These are phyloP conservation scores for Ilyonectria mors-panacis DNA, from an alignment of 2,329 filamentous ascomycete species.

Conservation along the genomic window DNA sequence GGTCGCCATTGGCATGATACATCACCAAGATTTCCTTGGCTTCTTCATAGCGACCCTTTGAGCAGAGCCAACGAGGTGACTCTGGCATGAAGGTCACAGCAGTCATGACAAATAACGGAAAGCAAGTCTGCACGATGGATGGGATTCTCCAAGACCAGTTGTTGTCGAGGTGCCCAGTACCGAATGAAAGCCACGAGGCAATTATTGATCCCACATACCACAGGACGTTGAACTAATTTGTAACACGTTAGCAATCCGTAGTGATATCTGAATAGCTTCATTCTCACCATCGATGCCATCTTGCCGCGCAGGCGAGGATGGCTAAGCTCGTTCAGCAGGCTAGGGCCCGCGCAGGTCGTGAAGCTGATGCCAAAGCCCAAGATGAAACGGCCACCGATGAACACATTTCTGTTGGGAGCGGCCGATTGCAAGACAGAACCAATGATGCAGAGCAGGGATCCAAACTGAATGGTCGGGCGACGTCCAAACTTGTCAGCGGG, in stretches of 20 bases:
- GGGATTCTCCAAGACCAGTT: conserved; percentile 34
- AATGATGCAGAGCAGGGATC: background rate
- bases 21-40: background rate
- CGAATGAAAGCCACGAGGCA: conserved; percentile 31
- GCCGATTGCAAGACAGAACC: conserved; percentile 7
- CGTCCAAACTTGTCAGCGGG: conserved; percentile 10
- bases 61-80: conserved; percentile 18
- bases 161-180: conserved; percentile 16
- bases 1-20: conserved; percentile 17
- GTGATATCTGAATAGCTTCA: too few species aligned
- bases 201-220: conserved; percentile 27
- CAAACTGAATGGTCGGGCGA: conserved; percentile 2
- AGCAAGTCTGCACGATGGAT: conserved; percentile 22
- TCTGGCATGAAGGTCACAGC: conserved; percentile 36
- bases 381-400: conserved; percentile 13
- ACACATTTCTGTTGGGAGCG: background rate
- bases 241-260: too few species aligned
- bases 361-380: conserved; percentile 10
- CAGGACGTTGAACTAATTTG: background rate
- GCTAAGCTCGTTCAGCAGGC: conserved; percentile 13
- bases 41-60: conserved; percentile 4
- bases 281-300: background rate
- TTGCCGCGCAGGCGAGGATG: background rate
- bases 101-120: conserved; percentile 2
- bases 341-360: conserved; percentile 10